These are phyloP conservation scores for Coemansia sp. DNA, from an alignment of 371 early-diverging fungal species.

Conservation along the genomic window DNA sequence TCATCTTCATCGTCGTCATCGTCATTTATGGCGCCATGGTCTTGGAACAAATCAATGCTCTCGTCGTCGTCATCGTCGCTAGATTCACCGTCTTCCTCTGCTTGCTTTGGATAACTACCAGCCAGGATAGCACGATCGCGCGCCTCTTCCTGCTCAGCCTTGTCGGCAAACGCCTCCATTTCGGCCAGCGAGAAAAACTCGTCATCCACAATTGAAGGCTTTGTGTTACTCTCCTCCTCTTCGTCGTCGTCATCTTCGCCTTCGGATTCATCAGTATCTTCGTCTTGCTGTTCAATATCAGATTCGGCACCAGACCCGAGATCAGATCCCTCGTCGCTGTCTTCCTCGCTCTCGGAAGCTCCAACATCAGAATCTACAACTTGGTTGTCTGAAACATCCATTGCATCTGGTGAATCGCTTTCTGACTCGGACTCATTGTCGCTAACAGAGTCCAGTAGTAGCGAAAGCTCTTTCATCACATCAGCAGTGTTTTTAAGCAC, in stretches of 20 bases:
- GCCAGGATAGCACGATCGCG: slow-evolving; percentile 48
- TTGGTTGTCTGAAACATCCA: slow-evolving; percentile 6
- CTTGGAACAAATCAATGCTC: slow-evolving; percentile 51
- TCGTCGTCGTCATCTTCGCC: slow-evolving; percentile 54
- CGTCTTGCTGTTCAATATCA: slow-evolving; percentile 51
- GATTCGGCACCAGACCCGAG: slow-evolving; percentile 22
- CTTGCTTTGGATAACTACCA: slow-evolving; percentile 38
- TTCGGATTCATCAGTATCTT: slow-evolving; percentile 58
- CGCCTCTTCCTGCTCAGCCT: slow-evolving; percentile 51
- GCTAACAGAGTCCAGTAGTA: slow-evolving; percentile 50
- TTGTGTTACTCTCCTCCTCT: not conserved
- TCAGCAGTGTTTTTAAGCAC: slow-evolving; percentile 58
- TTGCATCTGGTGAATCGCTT: not conserved
- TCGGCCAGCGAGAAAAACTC: slow-evolving; percentile 52
- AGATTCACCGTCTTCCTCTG: slow-evolving; percentile 46
- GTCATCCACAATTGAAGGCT: slow-evolving; percentile 50
- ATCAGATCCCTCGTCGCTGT: slow-evolving; percentile 1
- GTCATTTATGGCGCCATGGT: slow-evolving; percentile 38
- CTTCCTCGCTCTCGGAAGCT: slow-evolving; percentile 33
- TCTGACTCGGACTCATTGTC: slow-evolving; percentile 57
- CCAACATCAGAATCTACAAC: slow-evolving; percentile 4
- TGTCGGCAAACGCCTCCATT: slow-evolving; percentile 54
- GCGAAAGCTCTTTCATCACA: slow-evolving; percentile 47
- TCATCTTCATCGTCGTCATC: slow-evolving; percentile 49
- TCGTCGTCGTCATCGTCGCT: slow-evolving; percentile 55